These are phyloP conservation scores for Trametes cinnabarina DNA, from an alignment of 768 basidiomycete species.

Conservation along the genomic window DNA sequence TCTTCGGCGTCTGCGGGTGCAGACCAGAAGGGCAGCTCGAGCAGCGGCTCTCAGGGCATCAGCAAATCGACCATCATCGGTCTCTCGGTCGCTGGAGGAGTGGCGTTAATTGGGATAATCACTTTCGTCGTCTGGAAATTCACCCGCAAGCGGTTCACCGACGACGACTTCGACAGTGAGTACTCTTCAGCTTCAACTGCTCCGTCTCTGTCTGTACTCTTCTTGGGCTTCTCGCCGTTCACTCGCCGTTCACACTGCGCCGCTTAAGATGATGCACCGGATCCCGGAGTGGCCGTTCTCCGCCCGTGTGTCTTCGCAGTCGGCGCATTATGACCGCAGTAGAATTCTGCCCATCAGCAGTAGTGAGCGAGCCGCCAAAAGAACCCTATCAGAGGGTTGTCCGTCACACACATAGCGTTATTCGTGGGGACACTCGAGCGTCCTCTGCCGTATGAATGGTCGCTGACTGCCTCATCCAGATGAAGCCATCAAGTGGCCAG, in stretches of 20 bases:
- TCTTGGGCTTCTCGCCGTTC: neutral
- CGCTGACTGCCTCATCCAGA: slow-evolving; percentile 37
- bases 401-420: too few relatives aligned
- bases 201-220: too few relatives aligned
- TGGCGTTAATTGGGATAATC: slow-evolving; percentile 67
- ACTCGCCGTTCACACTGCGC: neutral
- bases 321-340: slow-evolving; percentile 2
- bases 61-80: slow-evolving; percentile 75
- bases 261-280: slow-evolving; percentile 1
- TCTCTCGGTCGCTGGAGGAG: slow-evolving; percentile 76
- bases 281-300: neutral
- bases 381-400: slow-evolving; percentile 13
- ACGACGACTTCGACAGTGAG: slow-evolving; percentile 73
- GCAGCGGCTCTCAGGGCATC: slow-evolving; percentile 39
- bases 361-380: neutral
- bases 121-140: slow-evolving; percentile 86
- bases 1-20: slow-evolving; percentile 28
- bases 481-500: slow-evolving; percentile 91
- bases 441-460: neutral
- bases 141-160: slow-evolving; percentile 68
- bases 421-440: neutral
- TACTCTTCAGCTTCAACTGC: too few relatives aligned
- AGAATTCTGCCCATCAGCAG: neutral
- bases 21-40: slow-evolving; percentile 24
- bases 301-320: neutral